Conservation (phyloP, 2,329 filamentous ascomycete genomes). For the Scopulariopsis brevicaulis region DNA sequence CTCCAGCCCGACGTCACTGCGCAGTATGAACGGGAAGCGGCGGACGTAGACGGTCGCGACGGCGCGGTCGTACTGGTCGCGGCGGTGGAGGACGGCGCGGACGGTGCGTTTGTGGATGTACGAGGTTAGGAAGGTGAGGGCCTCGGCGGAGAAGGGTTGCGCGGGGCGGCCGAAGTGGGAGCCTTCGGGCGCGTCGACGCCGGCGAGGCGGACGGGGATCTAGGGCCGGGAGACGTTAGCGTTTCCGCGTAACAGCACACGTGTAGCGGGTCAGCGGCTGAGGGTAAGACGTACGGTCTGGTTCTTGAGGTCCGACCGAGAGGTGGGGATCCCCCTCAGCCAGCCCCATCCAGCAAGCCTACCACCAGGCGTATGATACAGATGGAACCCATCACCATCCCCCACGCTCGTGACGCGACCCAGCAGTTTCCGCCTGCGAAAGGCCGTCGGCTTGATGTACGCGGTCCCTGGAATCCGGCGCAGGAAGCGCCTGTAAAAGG, state of each 20-base stretch:
- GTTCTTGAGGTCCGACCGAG: constrained; percentile 57
- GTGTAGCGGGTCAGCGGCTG: background rate
- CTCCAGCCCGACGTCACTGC: constrained; percentile 74
- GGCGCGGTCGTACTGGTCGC: constrained; percentile 86
- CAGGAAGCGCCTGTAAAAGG: constrained; percentile 64
- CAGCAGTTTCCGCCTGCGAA: constrained; percentile 65
- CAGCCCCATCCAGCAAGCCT: constrained; percentile 84
- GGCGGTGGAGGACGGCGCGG: constrained; percentile 69
- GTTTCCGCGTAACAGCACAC: background rate
- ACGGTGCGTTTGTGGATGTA: constrained; percentile 66
- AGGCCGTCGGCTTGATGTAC: constrained; percentile 64
- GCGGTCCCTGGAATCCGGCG: constrained; percentile 71
- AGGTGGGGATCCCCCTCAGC: constrained; percentile 63
- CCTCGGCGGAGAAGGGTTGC: constrained; percentile 76
- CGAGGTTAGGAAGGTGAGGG: constrained; percentile 64
- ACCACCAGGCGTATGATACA: constrained; percentile 94
- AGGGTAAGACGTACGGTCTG: constrained; percentile 52
- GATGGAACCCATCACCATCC: constrained; percentile 89
- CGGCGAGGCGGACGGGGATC: constrained; percentile 83
- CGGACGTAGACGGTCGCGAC: constrained; percentile 77
- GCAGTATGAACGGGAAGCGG: constrained; percentile 48
- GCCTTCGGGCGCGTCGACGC: constrained; percentile 84
- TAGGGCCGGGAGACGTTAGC: constrained; percentile 19
- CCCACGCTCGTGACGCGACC: constrained; percentile 88
- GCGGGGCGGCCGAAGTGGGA: constrained; percentile 84